Evolutionary conservation across 2,329 filamentous ascomycete species (phyloP), one percentile per base, ranked within the genome.

Genomic region (Falciphora oryzae): DNA sequence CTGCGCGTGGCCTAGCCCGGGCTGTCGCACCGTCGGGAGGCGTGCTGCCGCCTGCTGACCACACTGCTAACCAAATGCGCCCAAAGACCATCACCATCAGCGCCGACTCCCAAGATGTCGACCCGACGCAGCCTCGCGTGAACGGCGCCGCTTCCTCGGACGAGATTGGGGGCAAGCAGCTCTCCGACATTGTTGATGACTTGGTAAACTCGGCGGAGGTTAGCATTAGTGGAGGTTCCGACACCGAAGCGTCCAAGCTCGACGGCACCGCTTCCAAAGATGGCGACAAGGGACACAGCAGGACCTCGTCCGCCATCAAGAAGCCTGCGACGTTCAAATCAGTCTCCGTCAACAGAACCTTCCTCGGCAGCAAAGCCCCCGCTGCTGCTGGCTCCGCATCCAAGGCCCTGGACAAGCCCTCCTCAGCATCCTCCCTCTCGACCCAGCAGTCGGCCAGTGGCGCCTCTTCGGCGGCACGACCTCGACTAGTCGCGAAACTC

Each of bases 291-390:
- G 81, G 82, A 61, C 85, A 91, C 73, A 78, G 78, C 66, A 86
- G 85, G 65, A 80, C 80, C 11, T 79, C 81, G 68, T 83, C 88
- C 67, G 72, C 87, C 4, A 80, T 87, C 67, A 93, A 91, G 82
- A 94, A 92, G 76, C 87, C 88, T 27, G 79, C 88, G 25, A 89
- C 87, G 16, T 95, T 96, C 82, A 96, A 95, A 76, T 86, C 91
- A 25, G 89, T 95, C 61, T 93, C 90, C 6, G 90, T 94, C 69
- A 94, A 93, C 69, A 93, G 91, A 76, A 92, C 86, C 58, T 96
- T 94, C 73, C 81, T 95, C 50, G 86, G 85, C n/a, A 85, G 90
- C 66, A 94, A 94, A 75, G 82, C 78, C 59, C 74, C 81, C 25
- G 74, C 79, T 25, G 74, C 76, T 64, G 75, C 65, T 2, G 38